Evolutionary conservation across 176 grass and related monocot species (phyloP), one percentile per base, ranked within the genome.

Genomic region (Aegilops tauschii): DNA sequence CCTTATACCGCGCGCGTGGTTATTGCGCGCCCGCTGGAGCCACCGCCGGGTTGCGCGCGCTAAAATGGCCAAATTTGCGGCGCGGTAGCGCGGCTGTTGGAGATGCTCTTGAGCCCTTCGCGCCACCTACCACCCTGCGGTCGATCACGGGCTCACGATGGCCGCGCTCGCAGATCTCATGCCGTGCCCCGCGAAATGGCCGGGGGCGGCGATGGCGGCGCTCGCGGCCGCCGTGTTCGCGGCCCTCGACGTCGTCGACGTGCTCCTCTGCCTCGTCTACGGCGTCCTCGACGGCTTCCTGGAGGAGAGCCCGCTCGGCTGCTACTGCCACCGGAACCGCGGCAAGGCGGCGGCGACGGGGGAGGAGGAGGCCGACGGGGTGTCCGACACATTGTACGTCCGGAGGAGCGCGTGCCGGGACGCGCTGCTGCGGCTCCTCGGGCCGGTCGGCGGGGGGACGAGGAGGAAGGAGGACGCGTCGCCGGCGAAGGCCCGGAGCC

Each of bases 231-330:
- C 65, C 36, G 90, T 94, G 6, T 98, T 98, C 88, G 73, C 86
- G 42, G 63, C 80, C 42, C 72, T 95, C 10, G 93, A 98, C 90
- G 81, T 90, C 50, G 73, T 88, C 9, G 96, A 98, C 85, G 83
- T 86, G 54, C 9, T 93, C 44, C 93, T 98, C 35, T 95, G 93
- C 88, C 52, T 80, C 79, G 61, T 80, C 17, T 98, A 94, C 78
- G 74, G 47, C 12, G 8, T 92, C 75, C 61, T 98, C 36, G 90
- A 98, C 79, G 71, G 17, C 34, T 1, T 98, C 80, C 70, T 95
- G 0, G 93, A 98, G 81, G 90, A 90, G 11, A 76, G 44, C 58
- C 91, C 96, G 10, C 21, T 64, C 29, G 45, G 10, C 5, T 98
- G 96, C 79, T 98, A 95, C 89, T 98, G 93, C 77, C 84, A 72